Evolutionary conservation across 495 filamentous ascomycete genomes (phyloP), one percentile per base, ranked within the genome.

Genomic region (Rostrohypoxylon terebratum): DNA sequence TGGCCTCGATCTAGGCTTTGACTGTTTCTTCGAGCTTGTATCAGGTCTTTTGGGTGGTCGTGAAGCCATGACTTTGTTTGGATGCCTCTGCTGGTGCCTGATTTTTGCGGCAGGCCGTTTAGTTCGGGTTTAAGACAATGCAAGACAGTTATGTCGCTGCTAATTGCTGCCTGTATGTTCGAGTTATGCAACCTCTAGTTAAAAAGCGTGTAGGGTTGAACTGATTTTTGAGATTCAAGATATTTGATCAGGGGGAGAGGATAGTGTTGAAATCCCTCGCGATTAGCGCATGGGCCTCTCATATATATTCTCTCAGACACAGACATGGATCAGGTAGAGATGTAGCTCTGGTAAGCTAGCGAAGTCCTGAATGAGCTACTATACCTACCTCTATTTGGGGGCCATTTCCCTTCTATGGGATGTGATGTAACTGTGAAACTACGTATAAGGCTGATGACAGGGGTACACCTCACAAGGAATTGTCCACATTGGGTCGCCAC

Each of bases 21-120:
- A 72, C 44, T 79, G 78, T 62, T 75, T 81, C 58, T 79, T 81
- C 20, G 78, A 72, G 57, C 53, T 69, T 13, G 75, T 57, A 3
- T 78, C 76, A 4, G 75, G 65, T 42, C 73, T 77, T 40, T 74
- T 79, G 31, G 80, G 78, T 8, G 77, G 75, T 9, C 70, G 65
- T 14, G 82, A 77, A 33, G 77, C 71, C 81, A 83, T 83, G 18
- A 68, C 73, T 40, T 40, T 63, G 16, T 13, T 34, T 7, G 48
- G 9, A 23, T 10, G 21, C 36, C 63, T 33, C 34, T 69, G 11
- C 36, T 53, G 4, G 44, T 68, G 8, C 9, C 53, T 61, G 48
- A 40, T 42, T 54, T 54, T 33, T 9, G 36, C 34, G 1, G 14
- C 8, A 36, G 23, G 21, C 40, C 23, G 13, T 36, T 4, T 28